These are phyloP conservation scores for Beauveria pseudobassiana DNA, from an alignment of 2,329 filamentous ascomycete genomes.

Conservation along the genomic window DNA sequence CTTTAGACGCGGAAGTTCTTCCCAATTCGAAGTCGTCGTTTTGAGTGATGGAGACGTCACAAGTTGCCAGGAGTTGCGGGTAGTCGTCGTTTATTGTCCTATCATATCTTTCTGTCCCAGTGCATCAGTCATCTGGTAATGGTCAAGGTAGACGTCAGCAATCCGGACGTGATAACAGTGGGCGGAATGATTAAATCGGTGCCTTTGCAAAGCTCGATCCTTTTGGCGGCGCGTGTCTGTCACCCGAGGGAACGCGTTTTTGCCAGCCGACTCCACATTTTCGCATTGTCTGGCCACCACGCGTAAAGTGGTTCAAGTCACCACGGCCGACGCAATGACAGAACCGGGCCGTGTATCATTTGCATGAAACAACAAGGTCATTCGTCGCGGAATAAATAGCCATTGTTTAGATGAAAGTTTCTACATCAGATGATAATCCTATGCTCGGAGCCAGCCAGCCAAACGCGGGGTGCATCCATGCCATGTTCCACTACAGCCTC, in stretches of 20 bases:
- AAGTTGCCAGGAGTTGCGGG: neutral
- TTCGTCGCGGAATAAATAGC: neutral
- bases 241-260: neutral
- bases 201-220: no score
- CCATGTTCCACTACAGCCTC: slow-evolving; percentile 1
- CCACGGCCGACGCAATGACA: neutral
- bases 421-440: no score
- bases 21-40: neutral
- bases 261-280: neutral
- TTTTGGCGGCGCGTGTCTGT: neutral
- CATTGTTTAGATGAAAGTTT: neutral
- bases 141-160: neutral
- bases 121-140: neutral
- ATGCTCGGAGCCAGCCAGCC: neutral
- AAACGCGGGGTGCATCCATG: neutral
- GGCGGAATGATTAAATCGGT: no score
- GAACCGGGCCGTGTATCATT: neutral
- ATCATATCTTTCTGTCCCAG: neutral
- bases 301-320: slow-evolving; percentile 4
- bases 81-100: neutral
- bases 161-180: no score
- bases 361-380: no score
- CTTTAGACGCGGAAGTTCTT: neutral
- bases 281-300: neutral
- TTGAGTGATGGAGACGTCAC: neutral